phyloP scores from a whole-genome alignment of 345 rosid species.

The Euphorbia lathyris region DNA sequence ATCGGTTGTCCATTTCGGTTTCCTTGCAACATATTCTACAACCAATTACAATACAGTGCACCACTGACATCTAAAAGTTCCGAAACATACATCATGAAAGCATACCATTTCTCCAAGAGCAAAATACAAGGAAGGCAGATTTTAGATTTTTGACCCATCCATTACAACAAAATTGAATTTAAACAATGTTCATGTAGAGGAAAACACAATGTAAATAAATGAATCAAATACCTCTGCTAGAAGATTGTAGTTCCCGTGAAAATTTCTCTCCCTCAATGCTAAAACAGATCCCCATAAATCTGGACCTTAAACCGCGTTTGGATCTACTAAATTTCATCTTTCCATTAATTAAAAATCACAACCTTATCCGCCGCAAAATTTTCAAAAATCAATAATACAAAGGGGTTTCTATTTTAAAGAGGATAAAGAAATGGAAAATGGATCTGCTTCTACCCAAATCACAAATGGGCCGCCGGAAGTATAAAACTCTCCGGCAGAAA shows the following conservation, averaged over 20 bases:
- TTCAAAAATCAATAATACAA: neutral
- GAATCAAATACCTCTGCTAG: constrained; percentile 4
- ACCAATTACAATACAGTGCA: neutral
- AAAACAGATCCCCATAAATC: constrained; percentile 50
- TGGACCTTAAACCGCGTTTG: constrained; percentile 5
- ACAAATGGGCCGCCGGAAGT: constrained; percentile 8
- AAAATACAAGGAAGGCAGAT: neutral
- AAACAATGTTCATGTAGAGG: neutral
- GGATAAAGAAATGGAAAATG: neutral
- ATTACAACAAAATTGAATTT: neutral
- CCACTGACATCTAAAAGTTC: neutral
- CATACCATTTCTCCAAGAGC: constrained; percentile 1
- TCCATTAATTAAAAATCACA: neutral
- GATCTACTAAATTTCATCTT: constrained; percentile 22
- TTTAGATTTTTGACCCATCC: too few species aligned
- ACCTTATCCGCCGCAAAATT: neutral
- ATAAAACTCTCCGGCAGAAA: neutral
- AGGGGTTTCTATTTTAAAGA: neutral
- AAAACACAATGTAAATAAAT: neutral
- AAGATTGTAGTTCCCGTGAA: constrained; percentile 8
- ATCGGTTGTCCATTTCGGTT: too few species aligned
- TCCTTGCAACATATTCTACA: too few species aligned
- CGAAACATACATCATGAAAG: neutral
- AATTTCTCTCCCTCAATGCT: constrained; percentile 26
- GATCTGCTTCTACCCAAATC: constrained; percentile 16